Conservation (phyloP, 345 rosid species). For the Kernera saxatilis region DNA sequence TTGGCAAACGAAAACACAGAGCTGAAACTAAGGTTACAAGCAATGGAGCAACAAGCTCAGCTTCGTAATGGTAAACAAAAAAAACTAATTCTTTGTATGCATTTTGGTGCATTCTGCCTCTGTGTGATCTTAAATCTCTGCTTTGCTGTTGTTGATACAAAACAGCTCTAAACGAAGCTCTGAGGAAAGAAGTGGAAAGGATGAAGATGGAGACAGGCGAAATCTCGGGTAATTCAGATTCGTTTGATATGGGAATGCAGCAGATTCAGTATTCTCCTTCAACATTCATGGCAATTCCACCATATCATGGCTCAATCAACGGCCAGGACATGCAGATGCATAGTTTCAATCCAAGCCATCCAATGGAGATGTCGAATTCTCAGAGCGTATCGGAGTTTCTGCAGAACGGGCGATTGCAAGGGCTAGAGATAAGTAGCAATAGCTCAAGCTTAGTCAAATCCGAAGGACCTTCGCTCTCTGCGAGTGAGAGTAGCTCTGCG, state of each 20-base stretch:
- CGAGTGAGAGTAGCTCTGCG: slow-evolving; percentile 59
- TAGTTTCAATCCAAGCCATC: slow-evolving; percentile 20
- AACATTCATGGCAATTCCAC: slow-evolving; percentile 32
- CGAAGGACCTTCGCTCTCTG: slow-evolving; percentile 59
- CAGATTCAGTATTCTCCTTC: slow-evolving; percentile 35
- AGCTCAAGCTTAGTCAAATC: slow-evolving; percentile 45
- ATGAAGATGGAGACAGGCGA: slow-evolving; percentile 62
- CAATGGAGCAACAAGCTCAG: slow-evolving; percentile 83
- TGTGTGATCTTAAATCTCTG: not conserved
- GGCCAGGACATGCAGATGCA: slow-evolving; percentile 39
- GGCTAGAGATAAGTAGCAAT: slow-evolving; percentile 55
- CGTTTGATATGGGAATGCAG: slow-evolving; percentile 47
- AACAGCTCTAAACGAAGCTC: slow-evolving; percentile 56
- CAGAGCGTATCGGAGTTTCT: slow-evolving; percentile 33
- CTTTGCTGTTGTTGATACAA: not conserved
- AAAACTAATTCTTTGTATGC: not conserved
- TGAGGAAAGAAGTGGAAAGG: slow-evolving; percentile 66
- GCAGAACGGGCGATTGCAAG: slow-evolving; percentile 45
- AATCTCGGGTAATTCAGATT: slow-evolving; percentile 34
- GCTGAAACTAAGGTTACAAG: slow-evolving; percentile 65
- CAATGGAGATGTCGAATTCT: slow-evolving; percentile 19
- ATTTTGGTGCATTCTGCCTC: not conserved
- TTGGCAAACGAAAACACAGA: slow-evolving; percentile 65
- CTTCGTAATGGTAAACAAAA: slow-evolving; percentile 63
- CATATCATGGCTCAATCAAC: slow-evolving; percentile 23